phyloP scores from a whole-genome alignment of 1,139 yeast species.

The Kazachstania sp. region DNA sequence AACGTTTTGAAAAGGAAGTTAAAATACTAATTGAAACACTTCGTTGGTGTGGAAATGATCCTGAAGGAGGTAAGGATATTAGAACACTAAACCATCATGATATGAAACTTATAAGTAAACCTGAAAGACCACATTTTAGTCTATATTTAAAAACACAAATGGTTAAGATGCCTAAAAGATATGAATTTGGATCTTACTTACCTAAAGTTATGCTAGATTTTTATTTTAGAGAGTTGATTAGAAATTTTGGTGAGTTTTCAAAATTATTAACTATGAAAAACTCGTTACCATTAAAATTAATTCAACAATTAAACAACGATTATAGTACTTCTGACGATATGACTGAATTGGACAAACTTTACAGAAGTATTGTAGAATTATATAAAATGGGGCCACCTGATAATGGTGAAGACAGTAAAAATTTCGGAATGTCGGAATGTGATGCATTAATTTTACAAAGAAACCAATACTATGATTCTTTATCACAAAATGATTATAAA shows the following conservation, averaged over 20 bases:
- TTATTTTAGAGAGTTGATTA: background rate
- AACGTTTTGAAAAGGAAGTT: background rate
- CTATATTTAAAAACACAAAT: background rate
- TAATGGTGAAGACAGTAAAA: too few relatives aligned
- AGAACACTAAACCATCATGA: background rate
- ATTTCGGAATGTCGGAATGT: too few relatives aligned
- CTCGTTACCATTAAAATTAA: background rate
- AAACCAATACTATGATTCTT: slow-evolving; percentile 14
- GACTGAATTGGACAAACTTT: background rate
- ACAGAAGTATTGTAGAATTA: background rate
- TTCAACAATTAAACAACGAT: background rate
- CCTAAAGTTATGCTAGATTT: background rate
- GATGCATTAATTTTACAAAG: slow-evolving; percentile 13
- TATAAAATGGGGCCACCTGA: background rate
- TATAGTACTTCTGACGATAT: background rate
- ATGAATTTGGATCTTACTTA: background rate
- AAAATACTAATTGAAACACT: too few relatives aligned
- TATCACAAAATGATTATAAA: slow-evolving; percentile 11
- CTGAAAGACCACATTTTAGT: background rate
- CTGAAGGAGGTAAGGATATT: background rate
- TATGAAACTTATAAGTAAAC: background rate
- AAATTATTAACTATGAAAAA: background rate
- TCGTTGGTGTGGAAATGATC: too few relatives aligned
- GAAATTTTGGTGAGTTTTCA: background rate
- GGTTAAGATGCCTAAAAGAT: background rate